These are phyloP conservation scores for Lipomyces lipofer DNA, from an alignment of 805 yeast species.

Conservation along the genomic window DNA sequence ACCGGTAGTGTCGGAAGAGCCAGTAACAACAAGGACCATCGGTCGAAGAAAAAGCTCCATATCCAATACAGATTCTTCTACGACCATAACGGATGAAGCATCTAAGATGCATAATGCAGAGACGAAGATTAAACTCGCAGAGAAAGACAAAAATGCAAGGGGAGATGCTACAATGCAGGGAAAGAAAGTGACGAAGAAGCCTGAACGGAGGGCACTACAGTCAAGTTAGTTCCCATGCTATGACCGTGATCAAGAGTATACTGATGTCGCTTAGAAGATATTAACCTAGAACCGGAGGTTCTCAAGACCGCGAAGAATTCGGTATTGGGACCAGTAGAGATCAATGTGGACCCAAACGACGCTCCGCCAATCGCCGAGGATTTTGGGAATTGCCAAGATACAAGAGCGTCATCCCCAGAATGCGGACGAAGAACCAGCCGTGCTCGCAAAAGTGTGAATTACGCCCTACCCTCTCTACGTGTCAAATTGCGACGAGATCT, in stretches of 20 bases:
- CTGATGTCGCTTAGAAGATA: slow-evolving; percentile 10
- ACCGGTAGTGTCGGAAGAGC: too few species aligned
- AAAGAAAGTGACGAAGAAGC: background rate
- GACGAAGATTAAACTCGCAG: background rate
- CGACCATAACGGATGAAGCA: too few species aligned
- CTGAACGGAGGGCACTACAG: slow-evolving; percentile 14
- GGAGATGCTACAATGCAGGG: too few species aligned
- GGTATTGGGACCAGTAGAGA: background rate
- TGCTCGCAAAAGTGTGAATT: slow-evolving; percentile 50
- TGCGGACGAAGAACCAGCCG: slow-evolving; percentile 19
- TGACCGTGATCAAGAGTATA: too few species aligned
- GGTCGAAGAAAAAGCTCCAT: too few species aligned
- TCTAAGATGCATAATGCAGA: too few species aligned
- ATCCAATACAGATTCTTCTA: too few species aligned
- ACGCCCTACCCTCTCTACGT: slow-evolving; percentile 65
- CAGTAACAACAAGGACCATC: too few species aligned
- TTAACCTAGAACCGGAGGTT: slow-evolving; percentile 4
- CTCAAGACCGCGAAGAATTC: background rate
- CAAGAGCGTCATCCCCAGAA: slow-evolving; percentile 12
- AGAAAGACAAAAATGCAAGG: background rate
- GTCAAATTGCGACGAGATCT: slow-evolving; percentile 69
- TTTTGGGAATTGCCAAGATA: too few species aligned
- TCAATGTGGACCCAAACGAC: slow-evolving; percentile 4
- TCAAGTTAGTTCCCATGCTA: slow-evolving; percentile 10
- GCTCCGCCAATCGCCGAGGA: background rate